A percentile compares a stretch with the other conserved stretches of the same genome.
These are phyloP conservation scores for Oleoguttula mirabilis DNA, from an alignment of 495 filamentous ascomycete species.

Conservation along the genomic window DNA sequence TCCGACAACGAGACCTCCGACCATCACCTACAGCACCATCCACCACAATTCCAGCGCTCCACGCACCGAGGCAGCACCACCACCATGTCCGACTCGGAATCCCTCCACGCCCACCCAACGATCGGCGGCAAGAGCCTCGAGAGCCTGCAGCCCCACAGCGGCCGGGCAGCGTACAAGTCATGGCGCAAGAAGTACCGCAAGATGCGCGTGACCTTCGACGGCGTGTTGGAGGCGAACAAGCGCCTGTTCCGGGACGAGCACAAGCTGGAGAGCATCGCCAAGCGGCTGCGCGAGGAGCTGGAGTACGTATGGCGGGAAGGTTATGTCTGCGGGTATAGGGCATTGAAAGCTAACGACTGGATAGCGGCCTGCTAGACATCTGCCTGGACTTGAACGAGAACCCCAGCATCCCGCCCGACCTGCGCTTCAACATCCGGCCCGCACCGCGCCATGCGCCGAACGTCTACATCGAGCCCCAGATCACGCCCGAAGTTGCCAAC, in stretches of 20 bases:
- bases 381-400: conserved; percentile 77
- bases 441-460: conserved; percentile 28
- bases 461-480: conserved; percentile 29
- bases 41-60: too few relatives aligned
- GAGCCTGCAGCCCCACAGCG: neutral
- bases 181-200: conserved; percentile 86
- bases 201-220: conserved; percentile 74
- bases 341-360: too few relatives aligned
- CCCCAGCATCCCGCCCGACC: conserved; percentile 56
- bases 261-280: conserved; percentile 60
- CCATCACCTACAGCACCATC: too few relatives aligned
- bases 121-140: conserved; percentile 5
- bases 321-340: neutral
- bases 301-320: conserved; percentile 41
- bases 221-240: conserved; percentile 68
- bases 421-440: conserved; percentile 49
- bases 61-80: too few relatives aligned
- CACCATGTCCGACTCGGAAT: too few relatives aligned
- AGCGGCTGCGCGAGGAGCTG: conserved; percentile 73
- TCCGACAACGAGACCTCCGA: too few relatives aligned
- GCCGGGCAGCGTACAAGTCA: conserved; percentile 18
- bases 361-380: conserved; percentile 59
- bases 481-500: conserved; percentile 31
- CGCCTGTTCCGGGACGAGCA: conserved; percentile 64
- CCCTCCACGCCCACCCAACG: too few relatives aligned